Conservation (phyloP, 352 stramenopile species). For the Elongisporangium undulatum region DNA sequence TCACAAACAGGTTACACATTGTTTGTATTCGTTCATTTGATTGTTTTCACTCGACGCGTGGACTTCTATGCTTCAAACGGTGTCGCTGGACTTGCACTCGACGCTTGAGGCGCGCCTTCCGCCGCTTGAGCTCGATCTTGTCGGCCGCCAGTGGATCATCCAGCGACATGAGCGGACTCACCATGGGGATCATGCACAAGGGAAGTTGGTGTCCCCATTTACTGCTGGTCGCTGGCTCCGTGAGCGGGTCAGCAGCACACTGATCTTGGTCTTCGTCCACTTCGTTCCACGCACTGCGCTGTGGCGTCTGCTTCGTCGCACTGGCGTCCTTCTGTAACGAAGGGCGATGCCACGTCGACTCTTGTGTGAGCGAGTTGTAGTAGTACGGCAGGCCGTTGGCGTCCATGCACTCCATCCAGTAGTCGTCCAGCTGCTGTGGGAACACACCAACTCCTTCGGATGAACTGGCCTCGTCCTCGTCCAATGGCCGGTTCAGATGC, state of each 20-base stretch:
- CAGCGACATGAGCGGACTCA: conserved; percentile 55
- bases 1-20: too few species aligned
- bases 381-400: conserved; percentile 59
- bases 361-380: conserved; percentile 50
- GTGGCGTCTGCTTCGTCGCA: conserved; percentile 7
- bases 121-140: conserved; percentile 40
- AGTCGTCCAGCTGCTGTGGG: conserved; percentile 1
- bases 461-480: neutral
- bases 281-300: neutral
- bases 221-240: neutral
- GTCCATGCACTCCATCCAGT: conserved; percentile 43
- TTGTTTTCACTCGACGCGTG: neutral
- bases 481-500: neutral
- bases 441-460: neutral
- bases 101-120: conserved; percentile 28
- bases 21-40: too few species aligned
- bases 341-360: conserved; percentile 53
- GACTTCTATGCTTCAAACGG: neutral
- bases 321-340: neutral
- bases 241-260: neutral
- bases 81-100: conserved; percentile 1
- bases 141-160: conserved; percentile 55
- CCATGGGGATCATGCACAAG: conserved; percentile 65
- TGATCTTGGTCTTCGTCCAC: neutral
- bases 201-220: conserved; percentile 31